Conservation (phyloP, 768 basidiomycete genomes). For the Xerocomus brunneocitrinus region DNA sequence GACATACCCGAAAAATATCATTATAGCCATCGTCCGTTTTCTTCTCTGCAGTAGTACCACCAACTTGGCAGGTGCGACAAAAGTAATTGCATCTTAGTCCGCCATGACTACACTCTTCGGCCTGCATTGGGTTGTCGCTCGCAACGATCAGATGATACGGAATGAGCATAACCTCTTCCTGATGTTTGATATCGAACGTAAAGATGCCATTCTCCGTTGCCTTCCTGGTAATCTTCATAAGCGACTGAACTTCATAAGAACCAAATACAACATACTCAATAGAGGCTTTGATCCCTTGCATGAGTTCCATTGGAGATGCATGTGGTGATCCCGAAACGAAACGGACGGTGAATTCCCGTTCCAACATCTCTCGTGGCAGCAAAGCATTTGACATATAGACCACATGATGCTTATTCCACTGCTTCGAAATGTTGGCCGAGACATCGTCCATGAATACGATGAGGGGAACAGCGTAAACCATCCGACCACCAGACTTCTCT, state of each 20-base stretch:
- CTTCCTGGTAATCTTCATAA: not conserved
- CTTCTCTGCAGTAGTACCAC: slow-evolving; percentile 24
- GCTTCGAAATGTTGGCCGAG: slow-evolving; percentile 33
- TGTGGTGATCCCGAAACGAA: slow-evolving; percentile 34
- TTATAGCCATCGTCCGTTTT: slow-evolving; percentile 24
- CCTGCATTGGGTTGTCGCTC: slow-evolving; percentile 37
- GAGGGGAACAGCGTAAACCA: slow-evolving; percentile 21
- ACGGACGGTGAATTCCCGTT: slow-evolving; percentile 28
- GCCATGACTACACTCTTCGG: slow-evolving; percentile 32
- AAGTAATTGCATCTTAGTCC: slow-evolving; percentile 31
- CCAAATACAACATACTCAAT: slow-evolving; percentile 17
- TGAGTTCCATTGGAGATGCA: slow-evolving; percentile 32
- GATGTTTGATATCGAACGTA: slow-evolving; percentile 21
- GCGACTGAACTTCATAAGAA: not conserved
- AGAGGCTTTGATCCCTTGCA: slow-evolving; percentile 26
- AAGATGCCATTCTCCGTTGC: slow-evolving; percentile 7
- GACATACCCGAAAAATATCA: slow-evolving; percentile 14
- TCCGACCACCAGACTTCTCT: slow-evolving; percentile 12
- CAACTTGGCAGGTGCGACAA: slow-evolving; percentile 31
- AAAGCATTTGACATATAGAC: slow-evolving; percentile 32
- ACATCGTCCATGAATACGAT: slow-evolving; percentile 36
- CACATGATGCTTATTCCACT: slow-evolving; percentile 36
- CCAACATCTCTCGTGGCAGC: slow-evolving; percentile 26
- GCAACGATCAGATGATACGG: slow-evolving; percentile 22
- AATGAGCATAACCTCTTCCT: slow-evolving; percentile 20